Evolutionary conservation across 495 filamentous ascomycete genomes (phyloP).

Genomic region (Neurospora terricola): DNA sequence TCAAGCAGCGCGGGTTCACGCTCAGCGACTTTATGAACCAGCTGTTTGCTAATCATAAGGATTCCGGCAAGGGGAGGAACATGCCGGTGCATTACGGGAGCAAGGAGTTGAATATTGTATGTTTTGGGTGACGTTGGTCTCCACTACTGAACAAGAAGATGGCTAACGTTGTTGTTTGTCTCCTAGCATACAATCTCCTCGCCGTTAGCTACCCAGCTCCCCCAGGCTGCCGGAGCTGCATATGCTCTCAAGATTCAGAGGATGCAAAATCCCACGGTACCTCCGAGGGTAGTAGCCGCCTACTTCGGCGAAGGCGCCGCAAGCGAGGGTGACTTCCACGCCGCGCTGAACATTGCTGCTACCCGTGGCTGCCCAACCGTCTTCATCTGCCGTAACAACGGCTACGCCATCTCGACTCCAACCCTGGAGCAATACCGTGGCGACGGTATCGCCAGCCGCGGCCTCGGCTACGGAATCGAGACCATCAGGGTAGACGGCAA

Average conservation of each 20-base stretch:
- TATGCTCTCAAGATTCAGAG: slow-evolving; percentile 88
- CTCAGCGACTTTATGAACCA: slow-evolving; percentile 90
- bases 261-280: slow-evolving; percentile 52
- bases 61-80: slow-evolving; percentile 75
- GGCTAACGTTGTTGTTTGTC: slow-evolving; percentile 4
- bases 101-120: slow-evolving; percentile 67
- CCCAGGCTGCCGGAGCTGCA: slow-evolving; percentile 86
- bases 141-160: not conserved
- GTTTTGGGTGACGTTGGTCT: slow-evolving; percentile 9
- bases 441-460: slow-evolving; percentile 90
- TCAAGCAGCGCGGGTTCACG: slow-evolving; percentile 80
- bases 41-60: slow-evolving; percentile 80
- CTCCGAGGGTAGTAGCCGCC: slow-evolving; percentile 66
- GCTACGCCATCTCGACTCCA: slow-evolving; percentile 90
- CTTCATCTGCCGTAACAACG: slow-evolving; percentile 97
- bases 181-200: slow-evolving; percentile 84
- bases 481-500: slow-evolving; percentile 96
- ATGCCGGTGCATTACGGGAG: slow-evolving; percentile 98
- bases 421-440: slow-evolving; percentile 95
- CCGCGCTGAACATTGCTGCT: slow-evolving; percentile 90
- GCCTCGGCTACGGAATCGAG: slow-evolving; percentile 94
- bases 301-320: slow-evolving; percentile 99
- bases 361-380: slow-evolving; percentile 85
- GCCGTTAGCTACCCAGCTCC: slow-evolving; percentile 87
- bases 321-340: slow-evolving; percentile 95